Base-by-base conservation (phyloP, 768 basidiomycete genomes). In the Termitomyces heimii region DNA sequence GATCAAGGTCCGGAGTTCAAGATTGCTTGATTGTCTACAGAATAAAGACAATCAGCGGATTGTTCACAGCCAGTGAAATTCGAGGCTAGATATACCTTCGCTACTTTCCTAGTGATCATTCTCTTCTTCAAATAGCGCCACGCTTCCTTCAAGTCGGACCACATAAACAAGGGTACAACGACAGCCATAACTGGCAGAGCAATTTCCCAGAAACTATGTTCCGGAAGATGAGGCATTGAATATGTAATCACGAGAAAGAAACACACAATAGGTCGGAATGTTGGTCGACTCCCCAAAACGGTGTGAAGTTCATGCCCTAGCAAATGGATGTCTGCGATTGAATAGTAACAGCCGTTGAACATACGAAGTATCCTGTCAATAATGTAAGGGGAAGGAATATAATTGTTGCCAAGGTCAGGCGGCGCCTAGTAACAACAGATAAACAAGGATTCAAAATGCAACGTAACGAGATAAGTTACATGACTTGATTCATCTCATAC, bases 401-500 rank as follows among this genome's bases (percentile, higher is more conserved):
- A 61, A 89, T 84, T 0, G 86, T 88, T 5, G 80, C 82, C 29
- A 86, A 65, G 1, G 86, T 88, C 35, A 89, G 71, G 47, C 83
- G 78, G 50, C 80, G 84, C 83, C 84, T 85, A 56, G 18, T n/a
- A 26, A 55, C 29, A 56, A 18, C 22, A 39, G 39, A 55, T 51
- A 26, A 60, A 42, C 2, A 13, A 9, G n/a, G n/a, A n/a, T 16
- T 10, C 24, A 22, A 47, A 50, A 58, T 9, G 32, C 35, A 43
- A n/a, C 67, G 77, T 8, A 48, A 31, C 16, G 40, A 34, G 8
- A 22, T 24, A 53, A 9, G 39, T 40, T 64, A 82, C 86, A 90
- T 89, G 48, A 84, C 82, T 67, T 84, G 76, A 65, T 89, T 89
- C 85, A 84, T 88, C 61, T 88, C 82, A 66, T 88, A 85, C 12